Base-by-base conservation (phyloP, 495 filamentous ascomycete species). In the Evernia prunastri region DNA sequence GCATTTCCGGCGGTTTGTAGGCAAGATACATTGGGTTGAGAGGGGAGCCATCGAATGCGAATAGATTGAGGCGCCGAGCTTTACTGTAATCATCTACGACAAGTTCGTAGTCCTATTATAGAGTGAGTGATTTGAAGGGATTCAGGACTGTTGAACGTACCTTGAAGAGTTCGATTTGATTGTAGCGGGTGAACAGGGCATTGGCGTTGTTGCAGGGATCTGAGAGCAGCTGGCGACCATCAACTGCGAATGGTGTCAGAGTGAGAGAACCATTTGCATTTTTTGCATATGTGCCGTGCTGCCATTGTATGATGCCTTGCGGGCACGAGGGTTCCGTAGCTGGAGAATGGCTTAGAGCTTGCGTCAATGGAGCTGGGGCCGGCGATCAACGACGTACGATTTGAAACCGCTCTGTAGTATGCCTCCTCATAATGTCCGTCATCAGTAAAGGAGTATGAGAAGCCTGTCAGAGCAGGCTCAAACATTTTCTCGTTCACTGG, bases 391-490 rank as follows among this genome's bases (percentile, higher is more conserved):
- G 59, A 83, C 85, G 72, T 68, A 90, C 87, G 89, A 73, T 91
- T 91, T 40, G 89, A 74, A 65, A 91, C 71, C 29, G 87, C 87
- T 59, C 88, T 79, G 74, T 90, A 92, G 70, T 86, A 84, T 23
- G 89, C 88, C 68, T 85, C 81, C 73, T 92, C 89, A 70, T 83
- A 92, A 73, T 82, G 77, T 31, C 89, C 89, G 67, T 90, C 82
- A 59, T 74, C 78, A 8, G 86, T 88, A 70, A 92, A 92, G 11
- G 89, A 91, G 73, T 89, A 92, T 0, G 89, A 91, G 69, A 89
- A 88, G n/a, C 89, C 89, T 1, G 89, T 86, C 65, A 85, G 78
- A 25, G 78, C 73, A 2, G 89, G 89, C 70, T 92, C 89, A 67
- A 84, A 80, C 51, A 92, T 79, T 59, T 75, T 75, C 65, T 91